These are phyloP conservation scores for Lipomyces sp. DNA, from an alignment of 805 yeast genomes.

Conservation along the genomic window DNA sequence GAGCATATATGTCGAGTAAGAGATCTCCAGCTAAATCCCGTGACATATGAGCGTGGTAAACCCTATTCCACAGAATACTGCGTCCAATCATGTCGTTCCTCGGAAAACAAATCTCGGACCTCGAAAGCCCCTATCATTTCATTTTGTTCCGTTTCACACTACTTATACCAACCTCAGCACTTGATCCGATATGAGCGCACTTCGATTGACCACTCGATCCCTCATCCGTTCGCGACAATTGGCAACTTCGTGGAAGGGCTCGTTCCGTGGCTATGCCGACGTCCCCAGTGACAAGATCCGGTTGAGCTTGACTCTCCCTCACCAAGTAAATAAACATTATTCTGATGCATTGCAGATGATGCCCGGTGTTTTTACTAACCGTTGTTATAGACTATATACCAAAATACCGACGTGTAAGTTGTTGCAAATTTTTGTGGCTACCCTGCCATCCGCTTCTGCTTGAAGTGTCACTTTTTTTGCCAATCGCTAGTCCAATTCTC, in stretches of 20 bases:
- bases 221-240: conserved; percentile 15
- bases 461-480: too few relatives aligned
- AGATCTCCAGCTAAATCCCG: neutral
- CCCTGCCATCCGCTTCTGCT: neutral
- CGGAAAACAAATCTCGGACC: conserved; percentile 8
- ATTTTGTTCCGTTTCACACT: neutral
- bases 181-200: conserved; percentile 17
- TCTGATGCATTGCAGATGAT: too few relatives aligned
- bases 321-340: conserved; percentile 56
- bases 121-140: neutral
- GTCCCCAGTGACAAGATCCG: conserved; percentile 74
- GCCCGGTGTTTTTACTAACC: neutral
- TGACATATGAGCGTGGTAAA: neutral
- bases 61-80: neutral
- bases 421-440: conserved; percentile 9
- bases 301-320: conserved; percentile 88
- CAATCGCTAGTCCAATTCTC: too few relatives aligned
- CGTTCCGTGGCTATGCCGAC: conserved; percentile 77
- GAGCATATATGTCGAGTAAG: too few relatives aligned
- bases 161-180: neutral
- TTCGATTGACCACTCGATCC: conserved; percentile 21
- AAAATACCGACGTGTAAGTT: conserved; percentile 38
- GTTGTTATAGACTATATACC: conserved; percentile 34
- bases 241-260: conserved; percentile 10
- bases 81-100: conserved; percentile 14